These are phyloP conservation scores for Solanum hybrid DNA, from an alignment of 305 asterid species.

Conservation along the genomic window DNA sequence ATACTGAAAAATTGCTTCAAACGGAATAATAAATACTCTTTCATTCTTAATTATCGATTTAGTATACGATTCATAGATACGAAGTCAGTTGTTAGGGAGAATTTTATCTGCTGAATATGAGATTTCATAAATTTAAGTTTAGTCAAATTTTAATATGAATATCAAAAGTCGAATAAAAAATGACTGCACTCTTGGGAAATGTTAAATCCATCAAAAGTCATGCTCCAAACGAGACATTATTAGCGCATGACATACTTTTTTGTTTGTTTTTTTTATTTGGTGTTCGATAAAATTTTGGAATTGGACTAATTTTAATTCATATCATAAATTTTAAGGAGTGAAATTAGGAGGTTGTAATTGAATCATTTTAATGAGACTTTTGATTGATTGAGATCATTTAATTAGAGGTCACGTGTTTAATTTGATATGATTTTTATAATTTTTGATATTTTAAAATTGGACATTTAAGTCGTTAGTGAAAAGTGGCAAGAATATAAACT, in stretches of 20 bases:
- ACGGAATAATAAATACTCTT: rapidly evolving
- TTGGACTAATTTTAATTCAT: rapidly evolving
- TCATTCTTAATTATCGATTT: no score
- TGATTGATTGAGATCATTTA: neutral
- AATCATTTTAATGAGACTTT: neutral
- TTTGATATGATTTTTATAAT: no score
- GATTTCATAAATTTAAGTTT: no score
- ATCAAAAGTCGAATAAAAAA: no score
- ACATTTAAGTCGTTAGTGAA: no score
- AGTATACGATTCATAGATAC: no score
- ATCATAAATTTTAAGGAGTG: neutral
- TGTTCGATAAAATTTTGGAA: neutral
- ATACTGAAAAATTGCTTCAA: neutral
- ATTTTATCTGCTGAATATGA: no score
- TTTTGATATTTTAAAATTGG: no score
- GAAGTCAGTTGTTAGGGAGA: neutral
- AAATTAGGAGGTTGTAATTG: neutral
- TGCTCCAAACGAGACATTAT: neutral
- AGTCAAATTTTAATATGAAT: rapidly evolving
- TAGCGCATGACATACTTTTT: neutral
- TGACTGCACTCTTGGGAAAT: neutral
- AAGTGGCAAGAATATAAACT: no score
- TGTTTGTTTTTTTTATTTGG: rapidly evolving
- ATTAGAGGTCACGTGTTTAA: no score
- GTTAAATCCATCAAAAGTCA: neutral